Percentiles rank a stretch among this genome's conserved stretches.
Conservation (phyloP, 2,329 filamentous ascomycete genomes). For the Colletotrichum musicola region DNA sequence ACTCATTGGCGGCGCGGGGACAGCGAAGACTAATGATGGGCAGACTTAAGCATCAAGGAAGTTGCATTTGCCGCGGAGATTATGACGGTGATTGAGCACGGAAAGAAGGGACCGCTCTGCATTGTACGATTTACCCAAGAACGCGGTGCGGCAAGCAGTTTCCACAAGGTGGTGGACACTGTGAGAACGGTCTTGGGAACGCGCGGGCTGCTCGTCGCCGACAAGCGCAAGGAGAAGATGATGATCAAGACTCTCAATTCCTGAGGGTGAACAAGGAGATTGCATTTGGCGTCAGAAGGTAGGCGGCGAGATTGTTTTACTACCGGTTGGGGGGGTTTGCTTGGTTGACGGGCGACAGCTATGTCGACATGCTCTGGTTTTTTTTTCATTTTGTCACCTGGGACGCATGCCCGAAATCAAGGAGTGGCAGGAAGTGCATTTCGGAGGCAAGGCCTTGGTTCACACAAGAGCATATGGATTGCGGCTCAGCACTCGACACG, state of each 20-base stretch:
- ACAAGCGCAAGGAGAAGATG: conserved; percentile 75
- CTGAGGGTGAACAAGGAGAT: conserved; percentile 45
- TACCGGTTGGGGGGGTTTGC: conserved; percentile 18
- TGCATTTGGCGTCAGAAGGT: conserved; percentile 36
- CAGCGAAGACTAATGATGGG: conserved; percentile 38
- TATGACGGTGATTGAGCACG: conserved; percentile 90
- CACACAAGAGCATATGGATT: not conserved
- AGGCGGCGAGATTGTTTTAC: conserved; percentile 30
- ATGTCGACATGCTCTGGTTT: conserved; percentile 20
- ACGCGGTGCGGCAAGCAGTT: conserved; percentile 90
- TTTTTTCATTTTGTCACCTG: conserved; percentile 31
- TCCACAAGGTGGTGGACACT: conserved; percentile 84
- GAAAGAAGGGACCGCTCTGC: conserved; percentile 79
- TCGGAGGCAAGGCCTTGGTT: conserved; percentile 24
- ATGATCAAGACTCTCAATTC: conserved; percentile 78
- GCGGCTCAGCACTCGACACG: conserved; percentile 18
- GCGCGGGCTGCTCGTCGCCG: conserved; percentile 76
- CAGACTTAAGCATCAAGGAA: conserved; percentile 84
- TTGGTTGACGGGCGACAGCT: conserved; percentile 14
- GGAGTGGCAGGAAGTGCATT: conserved; percentile 18
- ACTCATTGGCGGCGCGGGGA: not conserved
- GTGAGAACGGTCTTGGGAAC: conserved; percentile 76
- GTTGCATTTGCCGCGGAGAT: conserved; percentile 91
- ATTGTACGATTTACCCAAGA: conserved; percentile 91
- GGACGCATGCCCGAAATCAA: conserved; percentile 9